These are phyloP conservation scores for Saccharomyces hybrid DNA, from an alignment of 1,139 yeast species.

Conservation along the genomic window DNA sequence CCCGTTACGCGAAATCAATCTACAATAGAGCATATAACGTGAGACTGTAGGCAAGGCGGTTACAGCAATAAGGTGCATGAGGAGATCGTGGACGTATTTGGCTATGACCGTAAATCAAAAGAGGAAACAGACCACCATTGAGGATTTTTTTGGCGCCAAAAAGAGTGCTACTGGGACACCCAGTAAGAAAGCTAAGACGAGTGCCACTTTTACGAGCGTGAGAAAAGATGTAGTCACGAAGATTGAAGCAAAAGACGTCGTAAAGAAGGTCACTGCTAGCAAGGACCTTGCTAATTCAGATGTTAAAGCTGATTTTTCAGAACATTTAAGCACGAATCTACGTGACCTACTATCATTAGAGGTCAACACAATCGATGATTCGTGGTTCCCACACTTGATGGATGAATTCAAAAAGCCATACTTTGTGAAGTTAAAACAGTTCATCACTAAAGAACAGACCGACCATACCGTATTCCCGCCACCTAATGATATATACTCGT, in stretches of 20 bases:
- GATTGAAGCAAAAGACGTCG: not conserved
- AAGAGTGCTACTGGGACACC: not conserved
- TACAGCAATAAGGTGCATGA: not conserved
- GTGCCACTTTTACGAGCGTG: not conserved
- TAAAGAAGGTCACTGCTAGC: not conserved
- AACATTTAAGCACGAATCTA: conserved; percentile 46
- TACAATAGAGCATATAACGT: not conserved
- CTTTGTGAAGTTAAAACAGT: conserved; percentile 56
- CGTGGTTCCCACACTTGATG: conserved; percentile 70
- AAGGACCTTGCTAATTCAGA: not conserved
- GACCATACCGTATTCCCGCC: conserved; percentile 62
- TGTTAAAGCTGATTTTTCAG: conserved; percentile 40
- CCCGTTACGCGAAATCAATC: not conserved
- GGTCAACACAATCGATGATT: conserved; percentile 56
- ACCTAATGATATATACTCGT: conserved; percentile 68
- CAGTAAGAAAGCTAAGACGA: not conserved
- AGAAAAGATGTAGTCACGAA: conserved; percentile 1
- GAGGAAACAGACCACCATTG: conserved; percentile 15
- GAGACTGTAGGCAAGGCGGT: not conserved
- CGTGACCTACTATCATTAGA: conserved; percentile 56
- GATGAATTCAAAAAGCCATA: conserved; percentile 78
- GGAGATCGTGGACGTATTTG: not conserved
- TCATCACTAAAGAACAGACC: conserved; percentile 19
- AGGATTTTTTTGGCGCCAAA: conserved; percentile 14
- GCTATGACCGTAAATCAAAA: conserved; percentile 9